Percentiles rank a stretch among this genome's conserved stretches.
Evolutionary conservation across 306 rosid species (phyloP).

Genomic region (Dalbergia cultrata): DNA sequence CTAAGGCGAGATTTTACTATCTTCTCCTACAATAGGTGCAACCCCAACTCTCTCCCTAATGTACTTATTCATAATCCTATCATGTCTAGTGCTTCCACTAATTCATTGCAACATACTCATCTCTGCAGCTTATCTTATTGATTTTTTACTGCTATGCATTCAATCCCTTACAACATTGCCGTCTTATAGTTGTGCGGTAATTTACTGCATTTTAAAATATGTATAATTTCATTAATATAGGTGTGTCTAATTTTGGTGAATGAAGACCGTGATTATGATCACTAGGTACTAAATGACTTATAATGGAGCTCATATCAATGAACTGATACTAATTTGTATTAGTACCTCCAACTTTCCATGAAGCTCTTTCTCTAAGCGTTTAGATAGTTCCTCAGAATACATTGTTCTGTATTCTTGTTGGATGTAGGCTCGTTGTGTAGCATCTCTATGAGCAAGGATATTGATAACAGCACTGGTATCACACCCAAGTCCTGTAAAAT

Average conservation of each 20-base stretch:
- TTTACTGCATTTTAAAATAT: not conserved
- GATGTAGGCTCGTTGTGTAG: conserved; percentile 67
- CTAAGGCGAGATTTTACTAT: too few species aligned
- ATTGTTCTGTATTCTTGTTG: conserved; percentile 67
- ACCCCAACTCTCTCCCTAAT: too few species aligned
- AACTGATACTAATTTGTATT: not conserved
- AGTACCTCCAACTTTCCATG: conserved; percentile 71
- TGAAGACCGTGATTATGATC: not conserved
- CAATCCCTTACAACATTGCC: too few species aligned
- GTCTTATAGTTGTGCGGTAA: too few species aligned
- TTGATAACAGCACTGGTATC: conserved; percentile 74
- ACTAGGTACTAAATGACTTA: not conserved
- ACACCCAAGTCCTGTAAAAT: conserved; percentile 69
- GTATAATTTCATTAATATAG: not conserved
- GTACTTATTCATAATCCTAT: too few species aligned
- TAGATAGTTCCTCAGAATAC: conserved; percentile 64
- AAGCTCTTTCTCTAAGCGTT: conserved; percentile 70
- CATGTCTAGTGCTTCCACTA: too few species aligned
- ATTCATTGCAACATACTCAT: too few species aligned
- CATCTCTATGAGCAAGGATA: conserved; percentile 75
- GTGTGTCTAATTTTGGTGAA: not conserved
- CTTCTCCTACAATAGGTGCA: too few species aligned
- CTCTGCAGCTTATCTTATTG: too few species aligned
- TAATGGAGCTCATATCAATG: not conserved
- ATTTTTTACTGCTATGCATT: not conserved